Conservation (phyloP, 345 rosid genomes). For the Melastoma malabathricum region DNA sequence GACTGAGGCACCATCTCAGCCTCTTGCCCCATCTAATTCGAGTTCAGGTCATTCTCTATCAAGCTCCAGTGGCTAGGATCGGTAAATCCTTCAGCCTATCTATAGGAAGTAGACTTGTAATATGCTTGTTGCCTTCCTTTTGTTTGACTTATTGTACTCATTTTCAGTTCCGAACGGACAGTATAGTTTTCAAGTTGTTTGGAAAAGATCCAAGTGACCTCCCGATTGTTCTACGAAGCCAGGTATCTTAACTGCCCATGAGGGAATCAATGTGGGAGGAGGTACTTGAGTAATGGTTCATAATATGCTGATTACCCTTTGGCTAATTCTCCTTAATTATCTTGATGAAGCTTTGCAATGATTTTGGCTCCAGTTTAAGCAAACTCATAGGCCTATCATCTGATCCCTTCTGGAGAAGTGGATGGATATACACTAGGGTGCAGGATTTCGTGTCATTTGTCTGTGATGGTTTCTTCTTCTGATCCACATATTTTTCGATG, state of each 20-base stretch:
- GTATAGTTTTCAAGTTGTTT: slow-evolving; percentile 10
- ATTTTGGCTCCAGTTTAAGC: slow-evolving; percentile 43
- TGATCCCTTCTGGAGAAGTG: slow-evolving; percentile 49
- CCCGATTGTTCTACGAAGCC: slow-evolving; percentile 3
- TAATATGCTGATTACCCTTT: background rate
- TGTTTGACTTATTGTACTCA: slow-evolving; percentile 2
- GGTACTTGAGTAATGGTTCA: slow-evolving; percentile 19
- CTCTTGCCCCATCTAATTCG: slow-evolving; percentile 38
- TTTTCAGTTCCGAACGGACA: slow-evolving; percentile 8
- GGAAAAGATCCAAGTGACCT: slow-evolving; percentile 8
- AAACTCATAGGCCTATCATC: slow-evolving; percentile 36
- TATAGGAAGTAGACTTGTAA: too few relatives aligned
- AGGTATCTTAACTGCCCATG: slow-evolving; percentile 8
- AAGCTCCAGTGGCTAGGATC: slow-evolving; percentile 52
- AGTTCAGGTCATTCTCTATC: slow-evolving; percentile 48
- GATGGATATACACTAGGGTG: slow-evolving; percentile 52
- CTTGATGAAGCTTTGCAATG: slow-evolving; percentile 30
- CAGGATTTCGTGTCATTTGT: slow-evolving; percentile 41
- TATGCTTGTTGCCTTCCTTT: background rate
- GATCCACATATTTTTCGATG: background rate
- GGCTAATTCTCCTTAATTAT: slow-evolving; percentile 3
- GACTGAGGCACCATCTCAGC: slow-evolving; percentile 29
- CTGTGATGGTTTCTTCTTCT: slow-evolving; percentile 27
- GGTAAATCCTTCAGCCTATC: slow-evolving; percentile 15
- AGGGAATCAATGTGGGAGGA: slow-evolving; percentile 39